Base-by-base conservation (phyloP, 192 early-diverging fungal genomes). In the Coemansia biformis region DNA sequence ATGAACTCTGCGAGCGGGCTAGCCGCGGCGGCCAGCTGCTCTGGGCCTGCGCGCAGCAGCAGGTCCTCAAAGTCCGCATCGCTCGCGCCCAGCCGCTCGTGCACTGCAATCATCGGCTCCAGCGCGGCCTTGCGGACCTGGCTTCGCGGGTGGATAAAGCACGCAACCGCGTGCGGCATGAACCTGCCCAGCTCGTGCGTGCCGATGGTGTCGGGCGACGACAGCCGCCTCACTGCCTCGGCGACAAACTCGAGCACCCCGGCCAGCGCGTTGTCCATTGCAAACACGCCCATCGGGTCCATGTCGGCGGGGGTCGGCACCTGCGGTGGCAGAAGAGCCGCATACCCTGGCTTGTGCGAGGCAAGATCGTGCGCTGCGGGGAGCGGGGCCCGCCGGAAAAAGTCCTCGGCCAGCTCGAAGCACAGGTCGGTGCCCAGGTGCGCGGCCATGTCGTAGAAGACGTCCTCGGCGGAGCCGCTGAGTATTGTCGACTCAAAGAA, bases 241-340 rank as follows among this genome's bases (percentile, higher is more conserved):
- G 63, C 64, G 15, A 38, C 51, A 59, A 68, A 64, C 59, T 75
- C 72, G 2, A 75, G 59, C 43, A 75, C 66, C 1, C 64, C 59
- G 7, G 72, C 72, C 55, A 75, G 56, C 3, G 72, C 60, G 26
- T 75, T 75, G 28, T 66, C 72, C 72, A 75, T 75, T 18, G 44
- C 51, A 38, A 58, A 59, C 35, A 75, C 59, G 23, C 65, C 57
- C 59, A 68, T 54, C 10, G 72, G 72, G 21, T 75, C 72, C 42
- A 68, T 43, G 8, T 43, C 60, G 2, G 48, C 11, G 2, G 50
- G 29, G 8, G 72, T 68, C 17, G 45, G 31, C 13, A 53, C 18
- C 29, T 35, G 40, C 1, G 46, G 15, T 32, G 50, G 40, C 21
- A 59, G 51, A 12, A 35, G 42, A 5, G 43, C 42, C 3, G 54